A percentile compares a stretch with the other conserved stretches of the same genome.
Conservation (phyloP, 2,329 filamentous ascomycete genomes). For the Trichophyton equinum region DNA sequence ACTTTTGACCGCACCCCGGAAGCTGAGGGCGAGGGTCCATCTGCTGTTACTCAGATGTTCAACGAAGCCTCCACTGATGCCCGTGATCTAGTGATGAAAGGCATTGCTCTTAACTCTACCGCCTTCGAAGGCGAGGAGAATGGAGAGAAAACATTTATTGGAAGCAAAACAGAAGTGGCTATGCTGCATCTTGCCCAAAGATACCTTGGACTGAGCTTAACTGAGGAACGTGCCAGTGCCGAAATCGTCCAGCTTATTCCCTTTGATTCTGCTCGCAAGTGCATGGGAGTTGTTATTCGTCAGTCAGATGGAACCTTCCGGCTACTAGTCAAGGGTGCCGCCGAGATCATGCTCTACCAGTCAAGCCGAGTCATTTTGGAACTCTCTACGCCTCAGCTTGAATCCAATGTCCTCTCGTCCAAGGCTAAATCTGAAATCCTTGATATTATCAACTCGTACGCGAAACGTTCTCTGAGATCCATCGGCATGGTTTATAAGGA, state of each 20-base stretch:
- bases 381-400: slow-evolving; percentile 16
- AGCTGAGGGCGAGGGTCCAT: slow-evolving; percentile 9
- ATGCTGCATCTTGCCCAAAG: slow-evolving; percentile 57
- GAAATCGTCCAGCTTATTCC: slow-evolving; percentile 55
- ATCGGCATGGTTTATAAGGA: slow-evolving; percentile 64
- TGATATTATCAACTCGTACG: slow-evolving; percentile 31
- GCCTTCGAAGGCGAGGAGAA: slow-evolving; percentile 65
- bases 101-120: slow-evolving; percentile 46
- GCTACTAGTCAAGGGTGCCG: slow-evolving; percentile 38
- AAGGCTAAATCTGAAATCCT: slow-evolving; percentile 20
- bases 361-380: slow-evolving; percentile 24
- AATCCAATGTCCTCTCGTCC: slow-evolving; percentile 18
- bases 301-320: slow-evolving; percentile 30
- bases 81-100: slow-evolving; percentile 29
- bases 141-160: slow-evolving; percentile 51
- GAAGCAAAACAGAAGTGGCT: slow-evolving; percentile 67
- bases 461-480: slow-evolving; percentile 53
- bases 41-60: slow-evolving; percentile 20
- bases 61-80: slow-evolving; percentile 22
- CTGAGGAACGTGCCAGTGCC: slow-evolving; percentile 49
- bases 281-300: slow-evolving; percentile 40
- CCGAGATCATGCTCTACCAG: slow-evolving; percentile 34
- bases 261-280: slow-evolving; percentile 65
- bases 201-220: slow-evolving; percentile 54
- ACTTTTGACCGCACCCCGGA: slow-evolving; percentile 39